phyloP scores from a whole-genome alignment of 257 asterid genomes.

The Solanum acaule region DNA sequence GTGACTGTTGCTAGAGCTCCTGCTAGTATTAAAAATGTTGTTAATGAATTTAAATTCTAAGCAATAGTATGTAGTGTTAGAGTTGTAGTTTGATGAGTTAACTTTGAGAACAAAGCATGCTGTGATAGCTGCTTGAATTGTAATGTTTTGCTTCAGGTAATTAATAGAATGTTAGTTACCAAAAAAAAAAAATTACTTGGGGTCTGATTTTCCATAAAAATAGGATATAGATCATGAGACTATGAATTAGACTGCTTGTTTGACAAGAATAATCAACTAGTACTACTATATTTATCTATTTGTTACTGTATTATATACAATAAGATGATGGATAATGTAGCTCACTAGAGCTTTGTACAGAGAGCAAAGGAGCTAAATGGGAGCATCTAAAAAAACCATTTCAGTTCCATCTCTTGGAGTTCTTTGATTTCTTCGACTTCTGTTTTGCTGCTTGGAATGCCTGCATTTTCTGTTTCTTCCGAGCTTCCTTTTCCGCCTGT shows the following conservation, averaged over 20 bases:
- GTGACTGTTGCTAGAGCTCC: no score
- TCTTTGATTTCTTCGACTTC: constrained; percentile 64
- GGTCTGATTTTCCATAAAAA: neutral
- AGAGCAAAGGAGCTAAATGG: neutral
- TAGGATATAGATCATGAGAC: neutral
- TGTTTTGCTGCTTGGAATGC: constrained; percentile 95
- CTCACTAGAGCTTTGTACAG: neutral
- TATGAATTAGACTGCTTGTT: neutral
- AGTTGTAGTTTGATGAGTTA: no score
- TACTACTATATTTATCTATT: neutral
- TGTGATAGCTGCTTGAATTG: no score
- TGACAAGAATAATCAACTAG: neutral
- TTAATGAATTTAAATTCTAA: no score
- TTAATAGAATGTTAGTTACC: no score
- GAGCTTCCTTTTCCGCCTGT: constrained; percentile 87
- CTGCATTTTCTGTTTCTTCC: constrained; percentile 94
- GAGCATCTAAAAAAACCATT: neutral
- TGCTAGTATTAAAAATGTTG: no score
- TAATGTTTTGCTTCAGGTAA: no score
- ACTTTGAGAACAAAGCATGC: no score
- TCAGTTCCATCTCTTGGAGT: constrained; percentile 87
- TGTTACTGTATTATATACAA: neutral
- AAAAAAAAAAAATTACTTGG: neutral
- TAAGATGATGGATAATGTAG: neutral
- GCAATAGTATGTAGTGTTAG: no score